phyloP scores from a whole-genome alignment of 345 rosid species.

The Camelina laxa region DNA sequence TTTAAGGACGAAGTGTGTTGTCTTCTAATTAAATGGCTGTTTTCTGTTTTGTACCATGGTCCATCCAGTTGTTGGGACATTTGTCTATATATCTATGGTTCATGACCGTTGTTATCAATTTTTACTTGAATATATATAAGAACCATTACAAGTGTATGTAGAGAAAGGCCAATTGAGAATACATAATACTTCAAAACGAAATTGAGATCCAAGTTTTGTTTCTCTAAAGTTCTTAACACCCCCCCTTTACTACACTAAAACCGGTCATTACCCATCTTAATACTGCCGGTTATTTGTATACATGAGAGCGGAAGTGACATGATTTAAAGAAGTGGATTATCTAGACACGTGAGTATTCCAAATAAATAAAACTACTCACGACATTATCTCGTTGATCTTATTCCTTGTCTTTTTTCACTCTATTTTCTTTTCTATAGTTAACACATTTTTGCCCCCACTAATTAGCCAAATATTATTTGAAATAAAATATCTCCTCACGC shows the following conservation, averaged over 20 bases:
- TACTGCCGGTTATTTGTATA: neutral
- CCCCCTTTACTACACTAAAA: neutral
- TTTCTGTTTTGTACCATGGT: constrained; percentile 24
- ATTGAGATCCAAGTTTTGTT: neutral
- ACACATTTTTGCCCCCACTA: neutral
- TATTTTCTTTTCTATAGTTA: neutral
- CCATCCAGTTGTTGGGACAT: constrained; percentile 25
- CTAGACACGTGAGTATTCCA: neutral
- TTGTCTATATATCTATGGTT: neutral
- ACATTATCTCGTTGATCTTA: neutral
- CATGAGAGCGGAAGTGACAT: neutral
- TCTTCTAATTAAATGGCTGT: constrained; percentile 28
- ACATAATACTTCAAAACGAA: neutral
- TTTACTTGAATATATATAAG: neutral
- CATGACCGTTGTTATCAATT: neutral
- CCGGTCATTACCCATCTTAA: neutral
- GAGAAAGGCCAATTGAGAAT: neutral
- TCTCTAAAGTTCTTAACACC: neutral
- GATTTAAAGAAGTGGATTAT: neutral
- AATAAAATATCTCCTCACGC: neutral
- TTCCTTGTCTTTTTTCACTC: neutral
- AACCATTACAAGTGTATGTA: neutral
- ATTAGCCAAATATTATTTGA: neutral
- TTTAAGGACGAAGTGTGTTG: constrained; percentile 29
- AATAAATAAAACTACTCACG: neutral